These are phyloP conservation scores for Willaertia magna DNA, from an alignment of 208 protist genomes.

Conservation along the genomic window DNA sequence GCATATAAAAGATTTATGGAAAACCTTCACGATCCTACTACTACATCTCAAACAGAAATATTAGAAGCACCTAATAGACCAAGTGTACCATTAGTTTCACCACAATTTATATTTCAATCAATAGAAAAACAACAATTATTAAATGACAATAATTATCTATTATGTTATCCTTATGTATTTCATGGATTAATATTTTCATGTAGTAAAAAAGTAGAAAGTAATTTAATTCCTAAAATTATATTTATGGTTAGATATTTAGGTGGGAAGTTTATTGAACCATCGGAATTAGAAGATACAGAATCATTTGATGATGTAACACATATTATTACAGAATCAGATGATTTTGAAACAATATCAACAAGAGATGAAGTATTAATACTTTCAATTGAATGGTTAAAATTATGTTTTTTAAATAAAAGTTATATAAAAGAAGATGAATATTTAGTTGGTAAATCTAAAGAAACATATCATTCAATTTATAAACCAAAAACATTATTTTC, in stretches of 20 bases:
- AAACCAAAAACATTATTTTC: neutral
- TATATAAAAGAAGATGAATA: neutral
- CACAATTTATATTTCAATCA: neutral
- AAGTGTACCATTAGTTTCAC: too few relatives aligned
- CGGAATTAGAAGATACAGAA: neutral
- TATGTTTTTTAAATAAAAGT: neutral
- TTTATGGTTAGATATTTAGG: neutral
- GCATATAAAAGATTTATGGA: too few relatives aligned
- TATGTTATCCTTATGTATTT: neutral
- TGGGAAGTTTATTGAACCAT: neutral
- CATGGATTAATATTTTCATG: neutral
- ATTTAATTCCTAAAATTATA: neutral
- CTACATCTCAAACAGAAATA: too few relatives aligned
- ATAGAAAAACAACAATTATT: neutral
- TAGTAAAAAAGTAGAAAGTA: neutral
- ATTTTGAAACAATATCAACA: neutral
- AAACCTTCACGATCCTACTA: too few relatives aligned
- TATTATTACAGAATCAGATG: neutral
- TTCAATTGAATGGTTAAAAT: neutral
- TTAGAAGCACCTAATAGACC: too few relatives aligned
- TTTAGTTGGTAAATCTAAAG: neutral
- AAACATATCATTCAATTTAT: neutral
- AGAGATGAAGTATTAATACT: neutral
- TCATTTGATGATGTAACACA: neutral
- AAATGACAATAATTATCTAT: neutral